Conservation (phyloP, 768 basidiomycete genomes). For the Russula sp. region DNA sequence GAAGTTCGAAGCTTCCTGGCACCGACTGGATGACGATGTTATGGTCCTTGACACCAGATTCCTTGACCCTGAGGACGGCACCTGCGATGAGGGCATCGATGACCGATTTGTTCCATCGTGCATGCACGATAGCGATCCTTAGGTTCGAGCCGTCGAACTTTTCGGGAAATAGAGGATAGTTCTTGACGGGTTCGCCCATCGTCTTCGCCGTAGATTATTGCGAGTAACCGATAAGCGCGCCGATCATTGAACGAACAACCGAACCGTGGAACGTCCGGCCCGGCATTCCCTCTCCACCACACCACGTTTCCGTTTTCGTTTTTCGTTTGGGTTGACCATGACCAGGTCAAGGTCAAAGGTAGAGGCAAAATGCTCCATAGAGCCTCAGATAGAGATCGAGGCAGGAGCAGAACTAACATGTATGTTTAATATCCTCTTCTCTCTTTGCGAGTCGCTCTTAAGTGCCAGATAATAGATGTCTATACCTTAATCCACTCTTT, state of each 20-base stretch:
- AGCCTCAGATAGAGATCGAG: neutral
- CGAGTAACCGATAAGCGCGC: neutral
- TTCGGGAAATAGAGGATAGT: constrained; percentile 50
- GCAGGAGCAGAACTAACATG: neutral
- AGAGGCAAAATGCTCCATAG: neutral
- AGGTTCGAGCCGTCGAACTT: constrained; percentile 73
- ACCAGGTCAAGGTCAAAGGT: neutral
- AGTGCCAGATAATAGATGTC: constrained; percentile 40
- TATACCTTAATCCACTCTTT: constrained; percentile 75
- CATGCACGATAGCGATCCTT: constrained; percentile 89
- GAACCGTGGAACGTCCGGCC: neutral
- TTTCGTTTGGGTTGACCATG: too few relatives aligned
- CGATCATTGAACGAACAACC: neutral
- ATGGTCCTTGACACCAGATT: constrained; percentile 76
- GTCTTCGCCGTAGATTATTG: neutral
- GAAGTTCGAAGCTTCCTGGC: constrained; percentile 93
- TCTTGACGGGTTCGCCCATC: constrained; percentile 59
- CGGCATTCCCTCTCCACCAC: neutral
- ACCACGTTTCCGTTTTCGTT: too few relatives aligned
- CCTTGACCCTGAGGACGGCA: constrained; percentile 69
- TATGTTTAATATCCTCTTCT: neutral
- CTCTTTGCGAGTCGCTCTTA: neutral
- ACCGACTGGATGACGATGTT: constrained; percentile 91
- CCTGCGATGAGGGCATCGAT: constrained; percentile 83
- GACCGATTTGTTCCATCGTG: constrained; percentile 88